These are phyloP conservation scores for Coniferiporia sulphurascens DNA, from an alignment of 1,284 basidiomycete species.

Conservation along the genomic window DNA sequence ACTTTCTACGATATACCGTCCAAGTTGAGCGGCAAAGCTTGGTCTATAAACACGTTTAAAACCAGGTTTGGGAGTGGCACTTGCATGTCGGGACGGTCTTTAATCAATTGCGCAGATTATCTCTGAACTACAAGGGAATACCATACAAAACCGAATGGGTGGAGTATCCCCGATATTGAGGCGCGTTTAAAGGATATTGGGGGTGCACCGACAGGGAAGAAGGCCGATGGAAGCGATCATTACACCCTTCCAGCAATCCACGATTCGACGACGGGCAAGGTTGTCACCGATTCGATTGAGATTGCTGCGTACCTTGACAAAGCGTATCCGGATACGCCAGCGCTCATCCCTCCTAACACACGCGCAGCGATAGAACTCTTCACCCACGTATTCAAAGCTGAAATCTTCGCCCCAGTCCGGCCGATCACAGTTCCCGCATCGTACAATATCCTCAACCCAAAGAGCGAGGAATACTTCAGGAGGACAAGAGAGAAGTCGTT, in stretches of 20 bases:
- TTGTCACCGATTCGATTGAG: constrained; percentile 21
- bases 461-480: constrained; percentile 32
- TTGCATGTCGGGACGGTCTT: background rate
- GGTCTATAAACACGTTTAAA: constrained; percentile 21
- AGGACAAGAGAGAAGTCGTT: constrained; percentile 22
- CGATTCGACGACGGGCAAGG: constrained; percentile 18
- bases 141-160: constrained; percentile 19
- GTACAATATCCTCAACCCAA: constrained; percentile 24
- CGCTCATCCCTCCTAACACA: constrained; percentile 18
- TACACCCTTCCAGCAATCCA: constrained; percentile 27
- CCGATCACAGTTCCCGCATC: constrained; percentile 19
- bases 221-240: constrained; percentile 16
- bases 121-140: constrained; percentile 21
- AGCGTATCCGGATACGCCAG: constrained; percentile 20
- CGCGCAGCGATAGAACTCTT: constrained; percentile 4
- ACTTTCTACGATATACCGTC: constrained; percentile 17
- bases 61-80: constrained; percentile 12
- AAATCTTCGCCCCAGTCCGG: background rate
- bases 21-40: constrained; percentile 10
- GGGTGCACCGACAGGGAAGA: constrained; percentile 13
- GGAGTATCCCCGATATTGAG: constrained; percentile 22
- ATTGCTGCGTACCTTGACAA: constrained; percentile 26
- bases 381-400: background rate
- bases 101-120: background rate
- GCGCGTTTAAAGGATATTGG: constrained; percentile 15